These are phyloP conservation scores for Arachnopeziza araneosa DNA, from an alignment of 2,329 filamentous ascomycete species.

Conservation along the genomic window DNA sequence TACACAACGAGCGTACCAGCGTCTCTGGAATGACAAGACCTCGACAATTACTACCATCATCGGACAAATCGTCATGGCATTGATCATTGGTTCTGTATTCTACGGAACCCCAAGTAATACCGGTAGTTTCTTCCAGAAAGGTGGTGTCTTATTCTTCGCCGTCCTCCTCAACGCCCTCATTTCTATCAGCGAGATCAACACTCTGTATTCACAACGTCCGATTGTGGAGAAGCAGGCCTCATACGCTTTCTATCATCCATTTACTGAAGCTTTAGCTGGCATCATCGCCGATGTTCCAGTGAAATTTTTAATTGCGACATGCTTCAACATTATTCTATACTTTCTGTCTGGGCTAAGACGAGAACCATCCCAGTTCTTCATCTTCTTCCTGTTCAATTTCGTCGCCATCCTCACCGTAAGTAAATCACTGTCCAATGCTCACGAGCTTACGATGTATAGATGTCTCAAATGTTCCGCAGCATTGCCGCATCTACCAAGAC, in stretches of 20 bases:
- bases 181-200: constrained; percentile 60
- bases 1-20: constrained; percentile 72
- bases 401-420: constrained; percentile 52
- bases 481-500: constrained; percentile 71
- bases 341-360: constrained; percentile 71
- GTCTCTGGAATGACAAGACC: constrained; percentile 69
- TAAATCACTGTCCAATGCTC: not conserved
- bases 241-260: constrained; percentile 88
- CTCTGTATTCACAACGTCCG: constrained; percentile 75
- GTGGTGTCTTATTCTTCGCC: constrained; percentile 63
- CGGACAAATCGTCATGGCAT: constrained; percentile 43
- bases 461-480: constrained; percentile 62
- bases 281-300: constrained; percentile 85
- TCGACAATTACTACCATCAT: constrained; percentile 50
- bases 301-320: constrained; percentile 66
- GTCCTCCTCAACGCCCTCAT: constrained; percentile 63
- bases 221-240: constrained; percentile 88
- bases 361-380: constrained; percentile 75
- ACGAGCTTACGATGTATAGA: constrained; percentile 43
- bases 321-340: constrained; percentile 78
- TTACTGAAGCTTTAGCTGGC: constrained; percentile 78
- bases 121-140: constrained; percentile 54
- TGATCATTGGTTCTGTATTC: constrained; percentile 61
- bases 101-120: constrained; percentile 52
- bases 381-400: constrained; percentile 50